A percentile compares a stretch with the other conserved stretches of the same genome.
Evolutionary conservation across 805 yeast genomes (phyloP).

Genomic region (Ogataea haglerorum): DNA sequence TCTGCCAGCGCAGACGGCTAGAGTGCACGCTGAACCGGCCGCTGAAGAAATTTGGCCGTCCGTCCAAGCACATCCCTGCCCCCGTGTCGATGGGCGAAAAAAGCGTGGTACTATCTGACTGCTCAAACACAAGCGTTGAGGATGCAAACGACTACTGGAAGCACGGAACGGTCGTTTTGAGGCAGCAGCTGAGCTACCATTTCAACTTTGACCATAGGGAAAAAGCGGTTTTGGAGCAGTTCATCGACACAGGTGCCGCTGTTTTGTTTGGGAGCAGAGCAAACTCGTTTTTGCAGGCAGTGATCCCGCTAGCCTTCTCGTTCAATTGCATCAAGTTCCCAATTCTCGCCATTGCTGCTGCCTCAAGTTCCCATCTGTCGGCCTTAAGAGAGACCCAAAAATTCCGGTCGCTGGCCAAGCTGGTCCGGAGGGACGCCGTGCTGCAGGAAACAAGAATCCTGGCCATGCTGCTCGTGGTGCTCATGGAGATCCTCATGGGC

Average conservation of each 20-base stretch:
- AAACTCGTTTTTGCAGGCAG: background rate
- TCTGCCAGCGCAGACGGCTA: slow-evolving; percentile 1
- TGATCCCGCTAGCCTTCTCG: slow-evolving; percentile 3
- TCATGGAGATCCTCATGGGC: slow-evolving; percentile 9
- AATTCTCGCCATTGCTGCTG: slow-evolving; percentile 2
- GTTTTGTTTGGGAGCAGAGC: slow-evolving; percentile 1
- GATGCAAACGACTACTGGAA: background rate
- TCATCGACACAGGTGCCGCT: background rate
- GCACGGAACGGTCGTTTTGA: background rate
- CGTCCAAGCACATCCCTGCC: slow-evolving; percentile 3
- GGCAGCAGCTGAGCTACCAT: slow-evolving; percentile 3
- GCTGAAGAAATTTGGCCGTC: slow-evolving; percentile 8
- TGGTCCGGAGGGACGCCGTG: background rate
- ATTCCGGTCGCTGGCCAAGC: slow-evolving; percentile 4
- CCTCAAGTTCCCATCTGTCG: background rate
- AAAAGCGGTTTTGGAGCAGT: slow-evolving; percentile 1
- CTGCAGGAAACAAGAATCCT: background rate
- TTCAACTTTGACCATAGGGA: slow-evolving; percentile 1
- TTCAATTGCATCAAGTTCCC: background rate
- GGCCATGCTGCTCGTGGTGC: slow-evolving; percentile 2
- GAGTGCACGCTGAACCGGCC: slow-evolving; percentile 6
- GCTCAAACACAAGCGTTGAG: background rate
- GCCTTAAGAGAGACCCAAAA: slow-evolving; percentile 5
- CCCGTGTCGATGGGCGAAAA: background rate
- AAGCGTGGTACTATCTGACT: background rate